Evolutionary conservation across 352 stramenopile species (phyloP).

Genomic region (Blastocystis sp.): DNA sequence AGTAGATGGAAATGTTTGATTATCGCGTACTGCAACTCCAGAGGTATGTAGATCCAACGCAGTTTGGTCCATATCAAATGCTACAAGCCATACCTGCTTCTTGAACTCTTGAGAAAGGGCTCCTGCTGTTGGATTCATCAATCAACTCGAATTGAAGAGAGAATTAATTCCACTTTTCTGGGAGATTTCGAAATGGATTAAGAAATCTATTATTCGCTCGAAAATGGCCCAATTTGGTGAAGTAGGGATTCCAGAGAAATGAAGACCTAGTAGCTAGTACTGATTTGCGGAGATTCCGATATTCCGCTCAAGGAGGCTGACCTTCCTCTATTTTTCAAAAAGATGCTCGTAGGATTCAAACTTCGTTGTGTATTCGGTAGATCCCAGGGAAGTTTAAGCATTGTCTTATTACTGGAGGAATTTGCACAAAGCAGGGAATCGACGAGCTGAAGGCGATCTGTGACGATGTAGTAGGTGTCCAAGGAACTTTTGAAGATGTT

Average conservation of each 20-base stretch:
- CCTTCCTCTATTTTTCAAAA: conserved; percentile 39
- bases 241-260: not conserved
- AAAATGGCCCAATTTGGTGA: conserved; percentile 60
- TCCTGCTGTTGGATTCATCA: not conserved
- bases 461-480: not conserved
- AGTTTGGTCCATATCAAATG: conserved; percentile 55
- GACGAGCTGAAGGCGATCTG: conserved; percentile 15
- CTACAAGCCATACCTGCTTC: conserved; percentile 31
- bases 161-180: not conserved
- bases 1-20: not conserved
- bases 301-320: conserved; percentile 13
- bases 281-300: conserved; percentile 19
- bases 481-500: conserved; percentile 17
- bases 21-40: not conserved
- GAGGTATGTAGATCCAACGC: conserved; percentile 34
- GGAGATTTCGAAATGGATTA: not conserved
- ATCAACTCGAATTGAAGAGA: not conserved
- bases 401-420: not conserved
- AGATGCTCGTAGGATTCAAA: conserved; percentile 6
- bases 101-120: conserved; percentile 7
- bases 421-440: not conserved
- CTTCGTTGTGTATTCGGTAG: not conserved
- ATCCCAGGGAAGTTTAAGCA: conserved; percentile 57
- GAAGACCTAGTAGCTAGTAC: conserved; percentile 20
- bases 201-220: not conserved